phyloP scores from a whole-genome alignment of 2,329 filamentous ascomycete genomes.

The Cordyceps cicadae region DNA sequence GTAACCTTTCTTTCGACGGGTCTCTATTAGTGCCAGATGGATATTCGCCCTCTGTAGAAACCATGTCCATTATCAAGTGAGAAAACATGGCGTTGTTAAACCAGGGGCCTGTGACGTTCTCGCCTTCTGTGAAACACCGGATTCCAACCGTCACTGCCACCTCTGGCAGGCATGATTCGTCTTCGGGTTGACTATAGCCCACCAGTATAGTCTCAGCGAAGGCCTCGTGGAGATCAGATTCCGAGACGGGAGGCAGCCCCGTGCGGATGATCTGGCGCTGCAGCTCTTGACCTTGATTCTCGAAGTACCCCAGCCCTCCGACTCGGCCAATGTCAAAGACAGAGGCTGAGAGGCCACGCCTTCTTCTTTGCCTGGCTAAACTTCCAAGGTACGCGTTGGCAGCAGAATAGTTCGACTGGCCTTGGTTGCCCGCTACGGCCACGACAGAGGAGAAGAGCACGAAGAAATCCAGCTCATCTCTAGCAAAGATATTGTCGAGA shows the following conservation, averaged over 20 bases:
- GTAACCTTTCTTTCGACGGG: no score
- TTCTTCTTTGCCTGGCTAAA: constrained; percentile 28
- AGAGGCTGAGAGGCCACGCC: constrained; percentile 27
- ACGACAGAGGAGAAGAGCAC: constrained; percentile 27
- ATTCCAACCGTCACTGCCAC: no score
- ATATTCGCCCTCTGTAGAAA: no score
- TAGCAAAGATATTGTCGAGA: constrained; percentile 24
- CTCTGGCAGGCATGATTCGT: no score
- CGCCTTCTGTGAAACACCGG: no score
- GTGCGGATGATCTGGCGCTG: no score
- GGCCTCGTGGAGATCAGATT: neutral
- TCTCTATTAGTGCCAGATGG: no score
- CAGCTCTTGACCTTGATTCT: neutral
- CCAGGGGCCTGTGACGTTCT: no score
- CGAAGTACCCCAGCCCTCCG: constrained; percentile 30
- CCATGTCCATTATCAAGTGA: no score
- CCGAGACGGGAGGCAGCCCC: neutral
- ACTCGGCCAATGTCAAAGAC: constrained; percentile 31
- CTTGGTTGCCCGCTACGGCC: constrained; percentile 21
- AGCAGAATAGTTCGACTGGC: constrained; percentile 37
- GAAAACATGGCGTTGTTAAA: no score
- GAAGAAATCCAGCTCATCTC: constrained; percentile 29
- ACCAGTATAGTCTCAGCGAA: neutral
- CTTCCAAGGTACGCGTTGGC: constrained; percentile 35
- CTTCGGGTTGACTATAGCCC: neutral